phyloP scores from a whole-genome alignment of 2,329 filamentous ascomycete genomes.

The Trichoderma hamatum region DNA sequence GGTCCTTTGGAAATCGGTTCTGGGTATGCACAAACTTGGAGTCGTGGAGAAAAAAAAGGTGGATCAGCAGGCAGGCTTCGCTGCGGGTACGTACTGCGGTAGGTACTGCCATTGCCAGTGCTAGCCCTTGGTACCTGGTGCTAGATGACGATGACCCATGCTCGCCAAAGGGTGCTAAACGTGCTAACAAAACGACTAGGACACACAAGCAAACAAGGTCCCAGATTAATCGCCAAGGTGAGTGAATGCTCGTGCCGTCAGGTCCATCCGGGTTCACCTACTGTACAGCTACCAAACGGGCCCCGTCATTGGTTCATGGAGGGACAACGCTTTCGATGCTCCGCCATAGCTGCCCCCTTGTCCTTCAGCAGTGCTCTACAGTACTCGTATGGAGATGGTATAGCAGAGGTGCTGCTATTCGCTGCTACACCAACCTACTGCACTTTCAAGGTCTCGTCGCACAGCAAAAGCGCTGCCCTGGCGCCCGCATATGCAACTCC shows the following conservation, averaged over 20 bases:
- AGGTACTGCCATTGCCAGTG: neutral
- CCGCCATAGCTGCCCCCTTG: neutral
- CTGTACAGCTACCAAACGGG: too few relatives aligned
- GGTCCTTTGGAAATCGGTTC: constrained; percentile 35
- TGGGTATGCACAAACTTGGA: constrained; percentile 31
- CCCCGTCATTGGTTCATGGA: neutral
- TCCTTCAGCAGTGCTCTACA: neutral
- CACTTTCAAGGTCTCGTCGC: too few relatives aligned
- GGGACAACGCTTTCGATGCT: neutral
- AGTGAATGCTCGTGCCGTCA: neutral
- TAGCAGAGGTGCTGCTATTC: neutral
- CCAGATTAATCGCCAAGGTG: too few relatives aligned
- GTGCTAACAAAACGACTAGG: neutral
- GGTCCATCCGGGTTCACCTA: neutral
- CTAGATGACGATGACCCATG: neutral
- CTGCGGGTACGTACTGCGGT: constrained; percentile 13
- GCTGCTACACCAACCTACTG: neutral
- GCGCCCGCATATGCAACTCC: neutral
- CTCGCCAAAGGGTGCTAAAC: neutral
- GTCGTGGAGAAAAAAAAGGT: constrained; percentile 30
- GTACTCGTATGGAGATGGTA: neutral
- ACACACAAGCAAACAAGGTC: neutral
- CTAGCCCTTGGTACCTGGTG: neutral
- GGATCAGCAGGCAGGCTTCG: constrained; percentile 38
- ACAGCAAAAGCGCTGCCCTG: neutral